phyloP scores from a whole-genome alignment of 371 early-diverging fungal species.

The Actinomortierella ambigua region DNA sequence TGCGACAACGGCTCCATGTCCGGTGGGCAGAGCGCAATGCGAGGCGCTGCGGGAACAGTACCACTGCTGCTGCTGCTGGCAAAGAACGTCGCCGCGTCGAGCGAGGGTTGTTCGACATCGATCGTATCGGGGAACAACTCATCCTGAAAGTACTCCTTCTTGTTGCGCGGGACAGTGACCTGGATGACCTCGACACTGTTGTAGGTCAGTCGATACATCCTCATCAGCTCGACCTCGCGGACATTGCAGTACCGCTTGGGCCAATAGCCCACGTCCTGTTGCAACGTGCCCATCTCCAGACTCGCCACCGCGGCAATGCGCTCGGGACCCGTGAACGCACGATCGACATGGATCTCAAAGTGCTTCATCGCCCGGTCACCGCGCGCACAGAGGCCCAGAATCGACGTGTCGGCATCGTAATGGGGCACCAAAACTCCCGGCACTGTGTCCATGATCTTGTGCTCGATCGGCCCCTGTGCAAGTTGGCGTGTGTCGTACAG shows the following conservation, averaged over 20 bases:
- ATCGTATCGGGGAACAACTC: conserved; percentile 77
- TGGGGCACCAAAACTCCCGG: conserved; percentile 75
- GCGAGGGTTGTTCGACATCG: conserved; percentile 56
- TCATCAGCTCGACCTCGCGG: conserved; percentile 66
- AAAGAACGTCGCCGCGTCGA: conserved; percentile 65
- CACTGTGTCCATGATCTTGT: conserved; percentile 66
- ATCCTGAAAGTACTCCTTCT: conserved; percentile 88
- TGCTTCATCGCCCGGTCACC: conserved; percentile 47
- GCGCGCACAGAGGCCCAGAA: conserved; percentile 39
- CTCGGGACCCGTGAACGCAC: conserved; percentile 10
- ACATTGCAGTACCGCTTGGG: conserved; percentile 73
- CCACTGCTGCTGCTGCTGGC: conserved; percentile 41
- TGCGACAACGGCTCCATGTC: conserved; percentile 56
- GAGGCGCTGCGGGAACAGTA: conserved; percentile 7
- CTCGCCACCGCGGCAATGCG: conserved; percentile 53
- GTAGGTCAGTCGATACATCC: conserved; percentile 69
- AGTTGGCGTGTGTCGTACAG: conserved; percentile 58
- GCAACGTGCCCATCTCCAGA: conserved; percentile 62
- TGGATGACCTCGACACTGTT: conserved; percentile 71
- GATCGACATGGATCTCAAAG: conserved; percentile 49
- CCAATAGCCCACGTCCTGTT: conserved; percentile 70
- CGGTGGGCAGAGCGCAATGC: conserved; percentile 62
- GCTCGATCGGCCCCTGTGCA: conserved; percentile 43
- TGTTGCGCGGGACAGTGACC: conserved; percentile 76
- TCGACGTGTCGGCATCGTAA: conserved; percentile 66